Evolutionary conservation across 1,139 yeast genomes (phyloP), one percentile per base, ranked within the genome.

Genomic region (Casaregolazyma lundiana): DNA sequence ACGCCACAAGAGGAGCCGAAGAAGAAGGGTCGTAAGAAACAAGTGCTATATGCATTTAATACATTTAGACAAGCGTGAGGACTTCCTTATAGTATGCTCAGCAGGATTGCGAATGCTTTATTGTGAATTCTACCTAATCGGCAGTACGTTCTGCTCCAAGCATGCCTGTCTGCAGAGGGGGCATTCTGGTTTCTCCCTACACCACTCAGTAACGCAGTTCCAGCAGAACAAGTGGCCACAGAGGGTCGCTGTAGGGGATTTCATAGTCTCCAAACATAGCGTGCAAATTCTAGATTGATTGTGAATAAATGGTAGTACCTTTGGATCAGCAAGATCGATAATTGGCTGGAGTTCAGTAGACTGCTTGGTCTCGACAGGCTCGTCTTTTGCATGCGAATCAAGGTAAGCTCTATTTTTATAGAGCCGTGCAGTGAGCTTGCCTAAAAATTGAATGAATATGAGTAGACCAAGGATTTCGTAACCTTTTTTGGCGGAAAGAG

Each of bases 141-240:
- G 87, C 42, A 90, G 67, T 42, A 90, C 67, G 57, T 85, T 81
- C 64, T 87, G 94, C 57, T 84, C 90, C 38, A 74, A 70, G 51
- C 92, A 78, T 39, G 71, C 74, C 54, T 83, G 95, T 51, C 98
- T 68, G 60, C 98, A 92, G 32, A 92, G 70, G 0, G 98, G 97
- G 62, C 98, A 92, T 60, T 89, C 97, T 0, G 90, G 83, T 56
- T 75, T 67, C 51, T 89, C 96, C 52, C 88, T 71, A 47, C 89
- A 78, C 97, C 97, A 92, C 56, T 86, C 95, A 5, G 81, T 75
- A 6, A 88, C 80, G 62, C 98, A 92, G 5, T 73, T 75, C 97
- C 97, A 92, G 66, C 98, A 92, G 63, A 86, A 90, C 15, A 87
- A 52, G 63, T 92, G 98, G 0, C 98, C 98, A 66, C 98, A 92